phyloP scores from a whole-genome alignment of 148 eudicot genomes.

The Silene latifolia region DNA sequence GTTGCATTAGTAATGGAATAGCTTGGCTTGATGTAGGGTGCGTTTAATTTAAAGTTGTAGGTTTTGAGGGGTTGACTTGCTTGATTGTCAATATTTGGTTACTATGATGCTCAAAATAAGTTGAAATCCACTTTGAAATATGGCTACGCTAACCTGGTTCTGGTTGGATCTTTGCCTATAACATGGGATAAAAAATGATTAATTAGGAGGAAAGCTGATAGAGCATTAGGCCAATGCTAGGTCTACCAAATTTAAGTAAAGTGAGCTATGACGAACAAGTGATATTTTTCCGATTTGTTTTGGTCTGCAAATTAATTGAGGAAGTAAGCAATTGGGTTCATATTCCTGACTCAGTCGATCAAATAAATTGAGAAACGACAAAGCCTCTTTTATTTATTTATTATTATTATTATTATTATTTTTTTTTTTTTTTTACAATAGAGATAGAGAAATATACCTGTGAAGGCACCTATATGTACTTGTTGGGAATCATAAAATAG shows the following conservation, averaged over 20 bases:
- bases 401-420: too few species aligned
- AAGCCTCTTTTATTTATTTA: background rate
- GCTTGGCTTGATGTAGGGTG: background rate
- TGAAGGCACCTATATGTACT: background rate
- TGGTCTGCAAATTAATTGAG: too few species aligned
- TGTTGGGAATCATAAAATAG: background rate
- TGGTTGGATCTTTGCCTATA: background rate
- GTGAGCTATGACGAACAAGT: background rate
- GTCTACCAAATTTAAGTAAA: background rate
- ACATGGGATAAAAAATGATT: background rate
- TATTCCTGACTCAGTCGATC: background rate
- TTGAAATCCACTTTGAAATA: too few species aligned
- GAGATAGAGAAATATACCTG: background rate
- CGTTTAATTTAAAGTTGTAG: background rate
- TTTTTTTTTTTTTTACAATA: background rate
- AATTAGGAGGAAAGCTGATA: too few species aligned
- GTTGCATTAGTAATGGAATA: too few species aligned
- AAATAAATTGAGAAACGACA: background rate
- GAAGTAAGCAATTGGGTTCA: background rate
- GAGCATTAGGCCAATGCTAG: background rate
- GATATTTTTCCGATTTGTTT: background rate
- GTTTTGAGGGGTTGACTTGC: background rate
- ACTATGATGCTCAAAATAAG: background rate
- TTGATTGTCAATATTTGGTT: background rate
- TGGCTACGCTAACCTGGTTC: background rate